Evolutionary conservation across 2,329 filamentous ascomycete genomes (phyloP), one percentile per base, ranked within the genome.

Genomic region (Phaeosphaeriaceae sp.): DNA sequence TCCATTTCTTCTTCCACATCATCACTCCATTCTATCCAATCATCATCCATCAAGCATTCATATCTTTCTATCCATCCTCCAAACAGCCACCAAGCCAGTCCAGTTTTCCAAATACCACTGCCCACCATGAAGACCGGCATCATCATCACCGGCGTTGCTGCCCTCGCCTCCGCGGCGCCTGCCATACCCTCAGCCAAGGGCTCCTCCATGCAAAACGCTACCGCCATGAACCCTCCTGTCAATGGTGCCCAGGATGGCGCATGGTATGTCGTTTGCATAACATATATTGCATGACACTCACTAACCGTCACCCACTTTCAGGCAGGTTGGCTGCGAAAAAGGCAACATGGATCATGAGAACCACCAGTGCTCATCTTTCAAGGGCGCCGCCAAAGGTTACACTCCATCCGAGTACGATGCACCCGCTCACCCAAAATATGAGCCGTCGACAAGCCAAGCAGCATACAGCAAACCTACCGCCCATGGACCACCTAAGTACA

Each of bases 121-220:
- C 13, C 18, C 34, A 45, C 6, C 28, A 60, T 60, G 57, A 53
- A 43, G 26, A 34, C 50, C 35, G 45, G 17, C 16, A 15, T 35
- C 33, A 44, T 56, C 18, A 38, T 60, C 38, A 49, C 47, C 42
- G 41, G 54, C 45, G 47, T 60, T 29, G 36, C 52, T 29, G 48
- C 49, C 15, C 11, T 56, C 21, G 23, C 36, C 38, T 34, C 52
- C 18, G 49, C 56, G 16, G 46, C 45, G 8, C 48, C 46, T 30
- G 43, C 43, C 17, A 42, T 36, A 20, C 34, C 30, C 23, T 17
- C 15, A 17, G 9, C 6, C 28, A 45, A 47, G 15, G 32, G 40
- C 34, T 21, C 20, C 6, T 17, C 46, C 9, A n/a, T 21, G 15
- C 37, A 36, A 0, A 6, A 41, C 6, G 36, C 34, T 21, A 17